Base-by-base conservation (phyloP, 768 basidiomycete species). In the Phlegmacium glaucopus region DNA sequence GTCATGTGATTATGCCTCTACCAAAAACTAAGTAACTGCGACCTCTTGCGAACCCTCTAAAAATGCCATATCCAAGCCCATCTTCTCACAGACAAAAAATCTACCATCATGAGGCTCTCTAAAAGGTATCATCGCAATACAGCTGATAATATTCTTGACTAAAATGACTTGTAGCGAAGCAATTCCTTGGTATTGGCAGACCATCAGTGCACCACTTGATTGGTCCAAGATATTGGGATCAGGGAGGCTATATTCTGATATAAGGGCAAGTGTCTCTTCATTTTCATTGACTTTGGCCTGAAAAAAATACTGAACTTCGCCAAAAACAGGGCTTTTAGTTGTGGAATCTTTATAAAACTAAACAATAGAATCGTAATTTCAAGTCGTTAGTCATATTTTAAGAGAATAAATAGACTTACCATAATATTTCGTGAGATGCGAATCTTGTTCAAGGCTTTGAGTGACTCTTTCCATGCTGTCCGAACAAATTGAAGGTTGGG, bases 271-370 rank as follows among this genome's bases (percentile, higher is more conserved):
- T 12, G 45, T 48, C 15, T 56, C 29, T 1, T 43, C 32, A 11
- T 18, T 12, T 13, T 38, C 28, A 22, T 40, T 13, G 6, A 47
- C 6, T 34, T 39, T 39, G 3, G 18, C n/a, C 28, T 48, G 50
- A 34, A 60, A 60, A 26, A 43, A 60, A 27, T 45, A 60, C 17
- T 52, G 50, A 13, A 55, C 51, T 49, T 60, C 58, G 0, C 30
- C 58, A 47, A 52, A 56, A 16, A 9, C 8, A 5, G 17, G 39
- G 12, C 32, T 34, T 35, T 17, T 45, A 6, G 30, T 40, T 10
- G 13, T n/a, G 35, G 35, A 12, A 32, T 35, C n/a, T 39, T 36
- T 44, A n/a, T 42, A 30, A 16, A 42, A 38, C 34, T 41, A 44
- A n/a, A 36, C 26, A 4, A 29, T 22, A 22, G 22, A 22, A 17